Conservation (phyloP, 2,329 filamentous ascomycete genomes). For the Penicillium sclerotiorum region DNA sequence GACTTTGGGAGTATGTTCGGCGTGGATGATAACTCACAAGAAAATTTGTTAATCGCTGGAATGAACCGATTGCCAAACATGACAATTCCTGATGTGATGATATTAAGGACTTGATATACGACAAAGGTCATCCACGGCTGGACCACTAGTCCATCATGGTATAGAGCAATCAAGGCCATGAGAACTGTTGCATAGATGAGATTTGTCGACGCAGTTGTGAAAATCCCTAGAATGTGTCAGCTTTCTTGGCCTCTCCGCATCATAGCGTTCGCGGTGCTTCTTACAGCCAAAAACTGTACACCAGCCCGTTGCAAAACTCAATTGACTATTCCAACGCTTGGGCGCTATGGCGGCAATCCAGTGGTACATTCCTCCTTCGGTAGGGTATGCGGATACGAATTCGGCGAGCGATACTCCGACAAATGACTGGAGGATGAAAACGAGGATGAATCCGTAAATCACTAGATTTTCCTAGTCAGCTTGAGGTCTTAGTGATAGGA, state of each 20-base stretch:
- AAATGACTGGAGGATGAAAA: slow-evolving; percentile 52
- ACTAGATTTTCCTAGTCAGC: slow-evolving; percentile 33
- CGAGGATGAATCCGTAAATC: slow-evolving; percentile 56
- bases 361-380: slow-evolving; percentile 55
- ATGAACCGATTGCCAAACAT: slow-evolving; percentile 54
- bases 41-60: slow-evolving; percentile 49
- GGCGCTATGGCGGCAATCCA: slow-evolving; percentile 55
- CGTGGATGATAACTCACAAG: slow-evolving; percentile 28
- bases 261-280: not conserved
- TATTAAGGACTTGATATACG: slow-evolving; percentile 41
- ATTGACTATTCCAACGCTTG: slow-evolving; percentile 38
- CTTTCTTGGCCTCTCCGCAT: not conserved
- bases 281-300: slow-evolving; percentile 46
- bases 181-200: slow-evolving; percentile 48
- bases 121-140: slow-evolving; percentile 55
- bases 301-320: slow-evolving; percentile 53
- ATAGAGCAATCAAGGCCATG: slow-evolving; percentile 48
- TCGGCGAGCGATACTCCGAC: slow-evolving; percentile 51
- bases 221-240: slow-evolving; percentile 42
- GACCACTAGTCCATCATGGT: slow-evolving; percentile 43
- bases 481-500: not conserved
- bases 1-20: not conserved
- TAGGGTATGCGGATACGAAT: slow-evolving; percentile 53
- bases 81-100: slow-evolving; percentile 48
- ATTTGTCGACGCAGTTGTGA: slow-evolving; percentile 50